A percentile compares a stretch with the other conserved stretches of the same genome.
Evolutionary conservation across 1,139 yeast species (phyloP).

Genomic region (Sugiyamaella xylanicola): DNA sequence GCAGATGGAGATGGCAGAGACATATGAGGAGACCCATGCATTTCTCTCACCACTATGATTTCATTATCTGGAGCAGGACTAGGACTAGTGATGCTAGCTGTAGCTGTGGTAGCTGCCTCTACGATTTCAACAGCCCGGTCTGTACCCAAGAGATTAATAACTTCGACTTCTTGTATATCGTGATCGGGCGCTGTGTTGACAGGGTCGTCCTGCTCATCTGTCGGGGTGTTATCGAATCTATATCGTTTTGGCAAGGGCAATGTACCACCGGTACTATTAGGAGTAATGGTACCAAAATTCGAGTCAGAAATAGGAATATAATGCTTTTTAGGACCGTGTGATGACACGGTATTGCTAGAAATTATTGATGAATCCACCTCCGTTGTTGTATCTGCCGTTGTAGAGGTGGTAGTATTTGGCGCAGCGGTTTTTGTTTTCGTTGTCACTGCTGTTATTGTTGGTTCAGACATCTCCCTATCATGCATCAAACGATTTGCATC

Average conservation of each 20-base stretch:
- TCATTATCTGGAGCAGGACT: conserved; percentile 5
- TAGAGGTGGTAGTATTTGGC: neutral
- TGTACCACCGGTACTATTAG: conserved; percentile 5
- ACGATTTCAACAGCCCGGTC: conserved; percentile 3
- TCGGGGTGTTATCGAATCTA: neutral
- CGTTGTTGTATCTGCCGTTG: neutral
- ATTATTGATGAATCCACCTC: no score
- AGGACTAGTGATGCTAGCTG: neutral
- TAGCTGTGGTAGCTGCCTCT: conserved; percentile 11
- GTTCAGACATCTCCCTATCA: neutral
- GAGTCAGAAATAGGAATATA: conserved; percentile 7
- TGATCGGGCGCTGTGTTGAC: conserved; percentile 14
- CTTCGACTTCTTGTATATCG: conserved; percentile 17
- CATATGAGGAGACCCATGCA: conserved; percentile 24
- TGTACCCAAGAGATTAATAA: conserved; percentile 5
- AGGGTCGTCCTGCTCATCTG: neutral
- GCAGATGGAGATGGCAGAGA: conserved; percentile 39
- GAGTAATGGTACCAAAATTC: neutral
- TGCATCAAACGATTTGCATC: neutral
- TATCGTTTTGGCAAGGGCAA: conserved; percentile 12
- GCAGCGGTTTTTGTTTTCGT: neutral
- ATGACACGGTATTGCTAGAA: neutral
- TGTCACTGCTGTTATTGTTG: neutral
- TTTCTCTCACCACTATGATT: conserved; percentile 6
- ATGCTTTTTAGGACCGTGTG: conserved; percentile 15